These are phyloP conservation scores for Athelia sp. DNA, from an alignment of 1,284 basidiomycete genomes.

Conservation along the genomic window DNA sequence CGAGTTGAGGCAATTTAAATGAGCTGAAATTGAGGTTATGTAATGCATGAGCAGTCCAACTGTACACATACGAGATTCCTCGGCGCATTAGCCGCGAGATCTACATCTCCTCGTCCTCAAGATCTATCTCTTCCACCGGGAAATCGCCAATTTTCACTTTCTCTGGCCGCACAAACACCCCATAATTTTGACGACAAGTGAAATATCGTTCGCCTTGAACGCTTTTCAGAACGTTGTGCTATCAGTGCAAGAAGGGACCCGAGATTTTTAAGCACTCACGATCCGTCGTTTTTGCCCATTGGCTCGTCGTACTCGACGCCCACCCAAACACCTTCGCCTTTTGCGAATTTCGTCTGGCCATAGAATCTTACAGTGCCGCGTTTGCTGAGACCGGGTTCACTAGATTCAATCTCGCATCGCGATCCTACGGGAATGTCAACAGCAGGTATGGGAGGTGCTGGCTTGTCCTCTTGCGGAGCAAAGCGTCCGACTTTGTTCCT, in stretches of 20 bases:
- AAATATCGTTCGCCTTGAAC: constrained; percentile 88
- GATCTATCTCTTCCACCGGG: constrained; percentile 72
- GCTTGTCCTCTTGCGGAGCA: constrained; percentile 38
- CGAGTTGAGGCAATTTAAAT: too few relatives aligned
- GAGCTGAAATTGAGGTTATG: too few relatives aligned
- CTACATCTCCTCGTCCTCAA: constrained; percentile 79
- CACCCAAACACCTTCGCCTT: constrained; percentile 69
- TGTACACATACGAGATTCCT: too few relatives aligned
- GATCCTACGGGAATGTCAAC: constrained; percentile 59
- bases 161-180: constrained; percentile 85
- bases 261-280: constrained; percentile 48
- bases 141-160: constrained; percentile 84
- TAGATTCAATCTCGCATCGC: constrained; percentile 78
- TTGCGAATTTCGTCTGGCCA: constrained; percentile 74
- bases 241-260: constrained; percentile 2
- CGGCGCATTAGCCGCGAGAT: neutral
- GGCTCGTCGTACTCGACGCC: constrained; percentile 97
- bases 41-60: too few relatives aligned
- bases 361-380: constrained; percentile 85
- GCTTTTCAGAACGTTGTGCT: constrained; percentile 34
- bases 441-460: constrained; percentile 19
- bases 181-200: constrained; percentile 69
- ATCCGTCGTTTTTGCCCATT: constrained; percentile 92
- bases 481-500: constrained; percentile 88
- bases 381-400: constrained; percentile 62